Evolutionary conservation across 306 rosid species (phyloP), one percentile per base, ranked within the genome.

Genomic region (Quercus gilva): DNA sequence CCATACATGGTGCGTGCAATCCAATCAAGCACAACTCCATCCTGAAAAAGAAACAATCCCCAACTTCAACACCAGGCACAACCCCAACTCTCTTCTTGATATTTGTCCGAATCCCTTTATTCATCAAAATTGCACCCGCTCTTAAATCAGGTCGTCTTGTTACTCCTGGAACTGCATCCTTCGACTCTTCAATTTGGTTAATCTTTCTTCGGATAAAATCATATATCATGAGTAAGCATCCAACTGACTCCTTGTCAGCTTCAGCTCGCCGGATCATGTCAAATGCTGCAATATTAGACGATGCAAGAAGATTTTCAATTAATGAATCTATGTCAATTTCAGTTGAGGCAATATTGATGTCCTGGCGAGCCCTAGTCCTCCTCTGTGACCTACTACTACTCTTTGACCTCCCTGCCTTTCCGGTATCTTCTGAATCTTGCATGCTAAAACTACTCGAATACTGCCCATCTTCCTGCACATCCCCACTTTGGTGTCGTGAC

Each of bases 21-120:
- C 98, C 98, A 6, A 91, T 87, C 78, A 91, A 71, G 85, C 98
- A 92, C 85, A 94, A 15, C 71, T 94, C 98, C 85, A 94, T 88
- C 79, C 98, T 83, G 75, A 91, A 94, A 83, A 75, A 92, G 97
- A 87, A 94, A 78, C 92, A 91, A 88, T 94, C 98, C 71, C 98
- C 98, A 75, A 92, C 33, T 68, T 89, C 93, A 76, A 94, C 96
- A 80, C 98, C 98, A 55, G 93, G 94, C 74, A 91, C 97, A 65
- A 12, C 11, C 72, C 98, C 98, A 73, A 87, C 78, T 56, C 86
- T 88, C 82, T 86, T 92, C 82, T 82, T 88, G 77, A 77, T 49
- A 80, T 92, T 94, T 74, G 89, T 60, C 31, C 98, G 90, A 41
- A 94, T 15, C 72, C 98, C 98, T 92, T 92, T 94, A 60, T 75